Conservation (phyloP, 106 monocot species). For the Phalaenopsis equestris region DNA sequence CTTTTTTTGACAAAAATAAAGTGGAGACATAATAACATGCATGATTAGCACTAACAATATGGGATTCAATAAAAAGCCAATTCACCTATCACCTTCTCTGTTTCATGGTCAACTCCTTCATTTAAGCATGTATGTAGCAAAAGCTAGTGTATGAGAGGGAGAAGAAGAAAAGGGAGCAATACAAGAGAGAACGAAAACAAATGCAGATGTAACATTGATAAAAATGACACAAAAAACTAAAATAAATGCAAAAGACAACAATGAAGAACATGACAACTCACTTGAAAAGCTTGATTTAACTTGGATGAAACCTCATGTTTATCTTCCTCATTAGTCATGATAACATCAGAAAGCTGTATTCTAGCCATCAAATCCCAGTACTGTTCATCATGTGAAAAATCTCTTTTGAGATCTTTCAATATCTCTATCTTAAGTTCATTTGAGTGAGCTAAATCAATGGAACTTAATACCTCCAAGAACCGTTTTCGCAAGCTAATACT, state of each 20-base stretch:
- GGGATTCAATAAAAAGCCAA: no score
- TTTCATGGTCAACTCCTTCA: no score
- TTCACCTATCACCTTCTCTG: no score
- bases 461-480: constrained; percentile 53
- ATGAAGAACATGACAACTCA: constrained; percentile 11
- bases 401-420: constrained; percentile 41
- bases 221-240: neutral
- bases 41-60: neutral
- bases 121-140: no score
- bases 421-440: constrained; percentile 40
- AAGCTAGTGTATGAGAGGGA: neutral
- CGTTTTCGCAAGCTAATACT: constrained; percentile 50
- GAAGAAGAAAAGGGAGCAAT: neutral
- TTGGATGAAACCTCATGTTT: constrained; percentile 18
- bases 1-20: neutral
- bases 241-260: neutral
- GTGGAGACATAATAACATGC: neutral
- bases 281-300: constrained; percentile 44
- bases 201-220: neutral
- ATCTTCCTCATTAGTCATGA: constrained; percentile 3
- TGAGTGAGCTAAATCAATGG: constrained; percentile 40
- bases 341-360: constrained; percentile 21
- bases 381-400: constrained; percentile 44
- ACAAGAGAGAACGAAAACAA: neutral
- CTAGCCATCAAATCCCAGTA: constrained; percentile 66